Base-by-base conservation (phyloP, 306 rosid species). In the Calophaca sinica region DNA sequence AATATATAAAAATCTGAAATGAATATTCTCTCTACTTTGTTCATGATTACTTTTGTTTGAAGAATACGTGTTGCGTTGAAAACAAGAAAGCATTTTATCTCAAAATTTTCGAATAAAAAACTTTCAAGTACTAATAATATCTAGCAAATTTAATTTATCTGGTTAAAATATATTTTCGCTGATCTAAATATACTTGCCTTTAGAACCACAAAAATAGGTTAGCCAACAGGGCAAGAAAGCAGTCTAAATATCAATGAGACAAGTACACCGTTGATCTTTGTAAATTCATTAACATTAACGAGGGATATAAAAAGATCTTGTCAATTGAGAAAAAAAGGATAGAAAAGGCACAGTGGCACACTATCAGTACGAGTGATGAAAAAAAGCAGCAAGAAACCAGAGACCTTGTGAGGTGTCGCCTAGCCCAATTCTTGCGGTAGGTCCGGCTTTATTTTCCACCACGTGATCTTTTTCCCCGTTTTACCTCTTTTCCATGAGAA, bases 11-110 rank as follows among this genome's bases (percentile, higher is more conserved):
- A 70, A 32, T 52, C 68, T 72, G 3, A 54, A 73, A 52, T 74
- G 83, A 70, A 78, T 70, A 74, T 83, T 81, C 82, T 71, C 50
- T 39, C 38, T 11, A 14, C 76, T 55, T 39, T 66, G 52, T 73
- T 48, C 49, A 32, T 52, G 49, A 67, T 76, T 79, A 68, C 81
- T 88, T 83, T 77, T 72, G 73, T 81, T 76, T 70, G 29, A 76
- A 77, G 80, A 79, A 81, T 65, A 39, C 36, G 65, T 54, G 87
- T 84, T 83, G 96, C 88, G 72, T 88, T 81, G 66, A 83, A 48
- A 65, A 80, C 85, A 83, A 85, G 90, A 68, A 80, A 80, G 32
- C 78, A 70, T 80, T 77, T 75, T 44, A 77, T 74, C 72, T 3
- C 62, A 42, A 76, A 61, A 53, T 28, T 31, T 29, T 12, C 33